Base-by-base conservation (phyloP, 441 rosid genomes). In the Brassica hybrid region DNA sequence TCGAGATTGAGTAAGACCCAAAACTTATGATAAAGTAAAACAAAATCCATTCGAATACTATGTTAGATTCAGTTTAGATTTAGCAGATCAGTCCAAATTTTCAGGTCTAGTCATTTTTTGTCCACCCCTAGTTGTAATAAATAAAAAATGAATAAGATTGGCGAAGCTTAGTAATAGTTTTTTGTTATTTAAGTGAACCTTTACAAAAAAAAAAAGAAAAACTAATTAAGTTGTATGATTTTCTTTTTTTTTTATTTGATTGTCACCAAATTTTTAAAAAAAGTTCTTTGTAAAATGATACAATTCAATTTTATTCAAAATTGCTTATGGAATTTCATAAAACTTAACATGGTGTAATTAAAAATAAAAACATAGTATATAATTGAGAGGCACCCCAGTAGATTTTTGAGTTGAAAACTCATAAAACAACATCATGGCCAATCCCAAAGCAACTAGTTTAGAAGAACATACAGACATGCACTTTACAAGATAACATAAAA, bases 381-480 rank as follows among this genome's bases (percentile, higher is more conserved):
- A 64, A 64, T 12, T 18, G 6, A 43, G 34, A 13, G 12, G 32
- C 34, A 43, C 6, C n/a, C 5, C 21, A 45, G 38, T 67, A 45
- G 21, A 43, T 14, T 48, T 43, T 13, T 50, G 41, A 19, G 60
- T 48, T 50, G 60, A 67, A 25, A 67, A 67, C 60, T 67, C 41
- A 48, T 1, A 27, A 48, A 16, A 38, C 38, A 38, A 6, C 32
- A 38, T 30, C 21, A 67, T 43, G 60, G 50, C 30, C 61, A 75
- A 67, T 75, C 67, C 72, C 78, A 58, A 74, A 67, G 60, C 72
- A 57, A 74, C n/a, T 1, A 66, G 60, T 41, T 66, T 74, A 9
- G 34, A 57, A 66, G 59, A 66, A 41, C 60, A 36, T 65, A 65
- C 71, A 74, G 13, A 74, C 57, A 74, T 65, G 71, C 52, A 17